Base-by-base conservation (phyloP, 208 protist genomes). In the Trypanosoma avium region DNA sequence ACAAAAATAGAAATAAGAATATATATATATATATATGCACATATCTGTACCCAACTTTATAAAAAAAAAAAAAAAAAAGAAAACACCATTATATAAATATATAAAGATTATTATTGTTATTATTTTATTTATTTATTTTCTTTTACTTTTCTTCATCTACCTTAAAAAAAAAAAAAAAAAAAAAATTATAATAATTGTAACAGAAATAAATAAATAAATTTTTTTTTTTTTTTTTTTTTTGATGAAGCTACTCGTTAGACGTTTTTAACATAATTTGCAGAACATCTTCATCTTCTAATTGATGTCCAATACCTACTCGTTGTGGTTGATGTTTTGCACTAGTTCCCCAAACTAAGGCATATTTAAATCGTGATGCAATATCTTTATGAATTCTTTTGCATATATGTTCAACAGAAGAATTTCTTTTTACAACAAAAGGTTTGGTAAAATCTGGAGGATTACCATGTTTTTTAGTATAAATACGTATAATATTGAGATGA, bases 401-500 rank as follows among this genome's bases (percentile, higher is more conserved):
- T 35, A 98, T 87, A 61, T 98, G 77, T 42, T 97, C 84, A 4
- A 99, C 86, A 19, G 70, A 83, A 9, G 93, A 55, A 61, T 97
- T 83, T 3, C 83, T 67, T 66, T 95, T 90, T 35, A 98, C 80
- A 30, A 99, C 91, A 60, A 98, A 91, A 1, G 97, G 96, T 55
- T 98, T 96, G 30, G 50, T 68, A 73, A 98, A 98, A 68, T 99
- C 97, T n/a, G 97, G 97, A 40, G 90, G 82, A 57, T 84, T 79
- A 30, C 92, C 97, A 64, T 97, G 86, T 49, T 94, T 97, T 70
- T 99, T 99, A 2, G 97, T 99, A 80, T 98, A 99, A 36, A 99
- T 93, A 40, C 98, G 93, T 33, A 98, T 92, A 50, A 99, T 90
- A 59, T 87, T 93, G 15, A 99, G 86, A 70, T 98, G 91, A 46